These are phyloP conservation scores for Scutellaria barbata DNA, from an alignment of 257 asterid genomes.

Conservation along the genomic window DNA sequence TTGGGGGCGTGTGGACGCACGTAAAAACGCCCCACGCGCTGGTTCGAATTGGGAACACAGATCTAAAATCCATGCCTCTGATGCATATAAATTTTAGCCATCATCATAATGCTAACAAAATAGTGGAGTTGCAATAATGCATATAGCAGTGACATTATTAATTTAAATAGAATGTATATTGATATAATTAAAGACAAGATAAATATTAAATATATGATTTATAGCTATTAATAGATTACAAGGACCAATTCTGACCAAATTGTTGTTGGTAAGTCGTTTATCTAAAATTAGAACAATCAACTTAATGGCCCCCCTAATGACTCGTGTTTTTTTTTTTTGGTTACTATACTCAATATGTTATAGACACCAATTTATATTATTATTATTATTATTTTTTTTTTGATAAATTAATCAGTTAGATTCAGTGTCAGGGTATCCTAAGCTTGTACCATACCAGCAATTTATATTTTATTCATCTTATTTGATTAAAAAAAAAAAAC, in stretches of 20 bases:
- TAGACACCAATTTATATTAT: constrained; percentile 4
- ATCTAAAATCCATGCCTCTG: too few relatives aligned
- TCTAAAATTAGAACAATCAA: constrained; percentile 20
- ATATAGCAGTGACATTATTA: too few relatives aligned
- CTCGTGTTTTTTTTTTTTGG: neutral
- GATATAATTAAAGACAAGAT: neutral
- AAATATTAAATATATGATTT: neutral
- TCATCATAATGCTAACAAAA: too few relatives aligned
- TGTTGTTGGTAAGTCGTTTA: constrained; percentile 25
- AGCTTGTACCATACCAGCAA: constrained; percentile 17
- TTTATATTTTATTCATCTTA: constrained; percentile 6
- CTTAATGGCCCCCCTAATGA: constrained; percentile 26
- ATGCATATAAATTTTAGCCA: too few relatives aligned
- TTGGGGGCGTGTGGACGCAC: too few relatives aligned
- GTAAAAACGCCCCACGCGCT: too few relatives aligned
- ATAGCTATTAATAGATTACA: too few relatives aligned
- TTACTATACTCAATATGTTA: constrained; percentile 22
- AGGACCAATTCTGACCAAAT: constrained; percentile 1
- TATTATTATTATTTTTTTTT: constrained; percentile 13
- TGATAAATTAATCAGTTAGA: constrained; percentile 23
- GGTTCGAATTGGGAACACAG: too few relatives aligned
- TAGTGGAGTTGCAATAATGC: too few relatives aligned
- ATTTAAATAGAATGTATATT: neutral
- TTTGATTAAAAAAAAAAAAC: neutral
- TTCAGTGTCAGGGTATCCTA: constrained; percentile 43